Conservation (phyloP, 371 early-diverging fungal genomes). For the Mortierella sp. region DNA sequence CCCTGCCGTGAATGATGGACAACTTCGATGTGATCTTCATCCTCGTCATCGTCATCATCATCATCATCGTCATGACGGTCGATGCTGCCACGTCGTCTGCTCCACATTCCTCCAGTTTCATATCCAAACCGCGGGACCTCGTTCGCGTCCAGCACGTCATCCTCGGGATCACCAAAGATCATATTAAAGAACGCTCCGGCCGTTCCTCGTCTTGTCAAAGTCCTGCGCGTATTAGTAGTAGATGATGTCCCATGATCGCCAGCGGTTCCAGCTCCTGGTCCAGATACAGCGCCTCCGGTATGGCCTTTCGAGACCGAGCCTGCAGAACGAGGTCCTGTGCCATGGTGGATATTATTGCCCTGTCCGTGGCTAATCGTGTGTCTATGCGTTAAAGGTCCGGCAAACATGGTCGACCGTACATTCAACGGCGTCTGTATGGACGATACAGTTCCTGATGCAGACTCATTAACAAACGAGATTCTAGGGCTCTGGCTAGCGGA, state of each 20-base stretch:
- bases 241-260: background rate
- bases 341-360: constrained; percentile 21
- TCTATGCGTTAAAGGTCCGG: constrained; percentile 22
- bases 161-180: constrained; percentile 50
- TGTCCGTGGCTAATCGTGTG: constrained; percentile 47
- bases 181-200: constrained; percentile 48
- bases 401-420: constrained; percentile 34
- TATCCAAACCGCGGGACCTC: constrained; percentile 40
- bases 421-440: constrained; percentile 3
- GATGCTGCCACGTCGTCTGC: constrained; percentile 30
- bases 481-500: constrained; percentile 42
- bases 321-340: background rate
- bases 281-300: background rate
- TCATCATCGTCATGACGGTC: constrained; percentile 48
- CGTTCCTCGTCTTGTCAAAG: constrained; percentile 4
- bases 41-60: constrained; percentile 50
- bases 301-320: background rate
- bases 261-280: background rate
- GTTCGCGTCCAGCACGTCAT: constrained; percentile 25
- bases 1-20: too few species aligned
- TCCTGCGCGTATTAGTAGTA: too few species aligned
- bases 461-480: constrained; percentile 32
- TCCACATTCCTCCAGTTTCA: constrained; percentile 45
- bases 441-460: background rate
- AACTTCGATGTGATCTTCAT: background rate